Conservation (phyloP, 1,139 yeast genomes). For the Hyphopichia fennica region DNA sequence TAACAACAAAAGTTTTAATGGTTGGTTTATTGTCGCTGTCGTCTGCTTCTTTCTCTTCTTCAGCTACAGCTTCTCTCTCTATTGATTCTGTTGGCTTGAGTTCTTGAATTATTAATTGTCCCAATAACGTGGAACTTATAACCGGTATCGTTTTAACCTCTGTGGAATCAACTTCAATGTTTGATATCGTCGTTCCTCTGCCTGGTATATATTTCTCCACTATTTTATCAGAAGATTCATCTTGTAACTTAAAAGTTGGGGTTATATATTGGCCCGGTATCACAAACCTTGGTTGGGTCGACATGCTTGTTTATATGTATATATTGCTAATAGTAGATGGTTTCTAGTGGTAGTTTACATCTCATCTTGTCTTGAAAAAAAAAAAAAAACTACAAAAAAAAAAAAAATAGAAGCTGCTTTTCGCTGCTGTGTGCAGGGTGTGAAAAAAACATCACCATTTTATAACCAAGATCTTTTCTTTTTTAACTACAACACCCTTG, state of each 20-base stretch:
- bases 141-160: conserved; percentile 36
- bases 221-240: conserved; percentile 10
- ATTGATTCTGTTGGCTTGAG: conserved; percentile 14
- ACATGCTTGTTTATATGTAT: not conserved
- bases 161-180: conserved; percentile 21
- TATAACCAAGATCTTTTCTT: not conserved
- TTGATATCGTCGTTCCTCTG: conserved; percentile 37
- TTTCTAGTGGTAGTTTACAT: not conserved
- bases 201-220: conserved; percentile 33
- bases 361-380: conserved; percentile 2
- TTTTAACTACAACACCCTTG: not conserved
- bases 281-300: conserved; percentile 29
- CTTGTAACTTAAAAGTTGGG: conserved; percentile 33
- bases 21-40: conserved; percentile 11
- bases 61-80: conserved; percentile 17
- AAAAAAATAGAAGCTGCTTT: not conserved
- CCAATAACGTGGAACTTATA: conserved; percentile 69
- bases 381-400: conserved; percentile 1
- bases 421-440: not conserved
- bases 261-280: conserved; percentile 74
- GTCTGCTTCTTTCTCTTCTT: conserved; percentile 13
- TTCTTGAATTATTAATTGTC: conserved; percentile 46
- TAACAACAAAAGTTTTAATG: conserved; percentile 24
- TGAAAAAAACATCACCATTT: not conserved
- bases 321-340: not conserved